Conservation (phyloP, 129 eudicot genomes). For the Escallonia rubra region DNA sequence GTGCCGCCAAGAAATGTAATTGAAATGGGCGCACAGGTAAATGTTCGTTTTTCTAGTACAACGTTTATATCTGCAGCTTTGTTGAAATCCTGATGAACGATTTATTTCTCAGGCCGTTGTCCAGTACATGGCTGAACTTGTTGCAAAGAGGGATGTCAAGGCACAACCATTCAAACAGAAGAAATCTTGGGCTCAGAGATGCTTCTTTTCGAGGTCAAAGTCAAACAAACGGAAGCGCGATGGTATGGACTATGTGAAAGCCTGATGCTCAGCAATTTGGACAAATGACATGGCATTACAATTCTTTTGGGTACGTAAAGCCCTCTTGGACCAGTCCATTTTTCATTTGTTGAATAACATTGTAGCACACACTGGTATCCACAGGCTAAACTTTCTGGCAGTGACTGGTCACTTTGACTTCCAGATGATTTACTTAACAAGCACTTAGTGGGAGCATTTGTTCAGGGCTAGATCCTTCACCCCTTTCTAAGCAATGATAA, state of each 20-base stretch:
- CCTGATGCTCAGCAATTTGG: slow-evolving; percentile 26
- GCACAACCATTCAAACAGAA: slow-evolving; percentile 68
- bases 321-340: neutral
- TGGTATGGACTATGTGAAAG: slow-evolving; percentile 42
- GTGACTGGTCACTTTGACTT: neutral
- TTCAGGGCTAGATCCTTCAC: neutral
- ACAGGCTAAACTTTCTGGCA: neutral
- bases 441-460: neutral
- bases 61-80: neutral
- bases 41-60: neutral
- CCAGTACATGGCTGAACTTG: slow-evolving; percentile 66
- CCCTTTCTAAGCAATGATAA: neutral
- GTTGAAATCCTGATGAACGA: neutral
- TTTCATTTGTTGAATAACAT: neutral
- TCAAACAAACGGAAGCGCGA: slow-evolving; percentile 73
- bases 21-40: slow-evolving; percentile 65
- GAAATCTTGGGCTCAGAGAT: slow-evolving; percentile 67
- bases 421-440: neutral
- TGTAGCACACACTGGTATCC: neutral
- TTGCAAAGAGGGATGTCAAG: slow-evolving; percentile 53
- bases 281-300: slow-evolving; percentile 4
- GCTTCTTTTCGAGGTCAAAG: slow-evolving; percentile 41
- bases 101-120: slow-evolving; percentile 65
- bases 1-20: slow-evolving; percentile 60
- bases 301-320: slow-evolving; percentile 9